A percentile compares a stretch with the other conserved stretches of the same genome.
phyloP scores from a whole-genome alignment of 805 yeast genomes.

The Saccharomycopsis sp. region DNA sequence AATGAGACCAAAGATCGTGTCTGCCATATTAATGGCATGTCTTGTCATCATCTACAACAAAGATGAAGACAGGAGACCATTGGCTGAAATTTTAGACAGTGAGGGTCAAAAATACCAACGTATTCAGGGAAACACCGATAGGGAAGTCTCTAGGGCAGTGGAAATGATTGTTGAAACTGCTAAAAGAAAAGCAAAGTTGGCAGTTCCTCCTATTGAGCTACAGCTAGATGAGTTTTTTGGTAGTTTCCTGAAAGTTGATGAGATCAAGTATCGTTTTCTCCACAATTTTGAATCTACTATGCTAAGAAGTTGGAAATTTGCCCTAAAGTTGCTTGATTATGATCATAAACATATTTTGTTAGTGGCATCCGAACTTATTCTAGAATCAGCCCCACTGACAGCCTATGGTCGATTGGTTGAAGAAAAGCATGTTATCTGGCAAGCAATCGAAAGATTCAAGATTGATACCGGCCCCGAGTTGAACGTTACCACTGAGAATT shows the following conservation, averaged over 20 bases:
- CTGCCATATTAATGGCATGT: background rate
- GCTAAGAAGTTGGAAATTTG: background rate
- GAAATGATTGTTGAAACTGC: background rate
- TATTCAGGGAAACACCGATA: background rate
- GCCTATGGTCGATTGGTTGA: background rate
- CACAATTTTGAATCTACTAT: background rate
- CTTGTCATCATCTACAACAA: background rate
- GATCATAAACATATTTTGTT: background rate
- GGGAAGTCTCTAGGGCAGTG: background rate
- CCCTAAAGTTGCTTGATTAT: background rate
- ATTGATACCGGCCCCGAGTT: background rate
- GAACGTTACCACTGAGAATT: background rate
- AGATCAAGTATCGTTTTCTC: background rate
- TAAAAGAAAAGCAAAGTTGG: background rate
- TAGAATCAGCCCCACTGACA: background rate
- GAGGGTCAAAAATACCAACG: background rate
- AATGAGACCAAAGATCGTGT: slow-evolving; percentile 3
- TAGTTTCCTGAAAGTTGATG: background rate
- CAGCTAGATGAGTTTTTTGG: background rate
- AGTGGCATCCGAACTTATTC: background rate
- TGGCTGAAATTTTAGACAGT: background rate
- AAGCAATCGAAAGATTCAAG: background rate
- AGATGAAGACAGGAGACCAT: background rate
- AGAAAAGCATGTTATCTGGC: background rate
- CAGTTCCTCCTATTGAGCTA: background rate